phyloP scores from a whole-genome alignment of 2,329 filamentous ascomycete species.

The Hypoxylon sp. region DNA sequence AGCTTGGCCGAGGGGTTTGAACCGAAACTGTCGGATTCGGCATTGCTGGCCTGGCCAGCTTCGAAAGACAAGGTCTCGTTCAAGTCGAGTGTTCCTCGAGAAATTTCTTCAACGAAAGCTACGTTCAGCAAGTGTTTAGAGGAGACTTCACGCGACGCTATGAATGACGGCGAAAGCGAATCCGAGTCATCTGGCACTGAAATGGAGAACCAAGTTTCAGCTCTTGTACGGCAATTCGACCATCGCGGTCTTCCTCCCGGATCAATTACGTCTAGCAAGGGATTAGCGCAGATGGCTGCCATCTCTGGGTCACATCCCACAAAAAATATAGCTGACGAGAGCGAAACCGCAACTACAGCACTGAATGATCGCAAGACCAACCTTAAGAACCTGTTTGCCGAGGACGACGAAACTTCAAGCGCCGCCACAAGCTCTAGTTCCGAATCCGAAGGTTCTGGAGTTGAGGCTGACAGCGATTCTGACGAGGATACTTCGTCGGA shows the following conservation, averaged over 20 bases:
- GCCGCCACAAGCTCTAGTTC: constrained; percentile 50
- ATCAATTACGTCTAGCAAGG: constrained; percentile 57
- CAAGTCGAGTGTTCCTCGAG: not conserved
- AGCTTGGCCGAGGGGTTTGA: constrained; percentile 55
- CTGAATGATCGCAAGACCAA: constrained; percentile 39
- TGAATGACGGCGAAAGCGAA: constrained; percentile 51
- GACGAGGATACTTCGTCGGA: constrained; percentile 16
- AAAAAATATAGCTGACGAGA: constrained; percentile 50
- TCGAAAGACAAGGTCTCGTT: not conserved
- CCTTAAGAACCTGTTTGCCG: constrained; percentile 41
- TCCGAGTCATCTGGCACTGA: constrained; percentile 45
- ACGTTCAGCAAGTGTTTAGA: constrained; percentile 2
- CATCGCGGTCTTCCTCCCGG: constrained; percentile 59
- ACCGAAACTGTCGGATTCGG: constrained; percentile 49
- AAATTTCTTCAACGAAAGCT: not conserved
- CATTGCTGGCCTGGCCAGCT: constrained; percentile 29
- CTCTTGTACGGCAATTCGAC: constrained; percentile 55
- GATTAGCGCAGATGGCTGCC: constrained; percentile 55
- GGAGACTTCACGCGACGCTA: constrained; percentile 12
- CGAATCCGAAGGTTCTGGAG: constrained; percentile 42
- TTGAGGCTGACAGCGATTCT: constrained; percentile 28
- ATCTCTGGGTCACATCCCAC: constrained; percentile 52
- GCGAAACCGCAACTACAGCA: constrained; percentile 46
- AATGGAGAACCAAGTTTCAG: constrained; percentile 50
- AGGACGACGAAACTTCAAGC: constrained; percentile 47